Evolutionary conservation across 1,284 basidiomycete genomes (phyloP).

Genomic region (Earliella scabrosa): DNA sequence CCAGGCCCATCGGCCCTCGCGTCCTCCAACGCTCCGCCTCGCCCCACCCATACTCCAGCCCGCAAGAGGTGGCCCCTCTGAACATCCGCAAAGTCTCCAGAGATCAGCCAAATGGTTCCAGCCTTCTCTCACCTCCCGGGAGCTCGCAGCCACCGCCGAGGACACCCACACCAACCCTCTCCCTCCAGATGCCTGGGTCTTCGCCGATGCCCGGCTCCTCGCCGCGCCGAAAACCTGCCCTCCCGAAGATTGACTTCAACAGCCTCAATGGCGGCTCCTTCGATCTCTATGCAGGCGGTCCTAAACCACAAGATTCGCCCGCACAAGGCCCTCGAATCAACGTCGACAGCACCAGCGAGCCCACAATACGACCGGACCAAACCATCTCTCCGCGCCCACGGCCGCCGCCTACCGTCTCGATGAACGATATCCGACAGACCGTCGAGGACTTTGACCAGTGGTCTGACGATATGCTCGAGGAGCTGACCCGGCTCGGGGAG

Average conservation of each 20-base stretch:
- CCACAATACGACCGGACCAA: slow-evolving; percentile 55
- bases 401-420: slow-evolving; percentile 32
- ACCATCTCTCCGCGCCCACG: slow-evolving; percentile 34
- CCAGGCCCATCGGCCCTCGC: slow-evolving; percentile 65
- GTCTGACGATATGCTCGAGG: slow-evolving; percentile 75
- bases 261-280: slow-evolving; percentile 30
- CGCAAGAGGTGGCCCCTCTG: slow-evolving; percentile 44
- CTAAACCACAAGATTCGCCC: slow-evolving; percentile 28
- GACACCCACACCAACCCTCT: slow-evolving; percentile 28
- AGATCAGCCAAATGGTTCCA: slow-evolving; percentile 29
- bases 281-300: slow-evolving; percentile 33
- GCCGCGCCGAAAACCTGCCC: slow-evolving; percentile 30
- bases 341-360: slow-evolving; percentile 49
- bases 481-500: slow-evolving; percentile 83
- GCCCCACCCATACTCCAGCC: slow-evolving; percentile 41
- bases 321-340: slow-evolving; percentile 35
- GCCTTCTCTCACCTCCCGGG: slow-evolving; percentile 29
- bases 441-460: slow-evolving; percentile 49
- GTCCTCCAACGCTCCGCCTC: slow-evolving; percentile 51
- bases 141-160: slow-evolving; percentile 22
- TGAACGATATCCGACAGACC: slow-evolving; percentile 38
- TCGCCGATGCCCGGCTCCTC: slow-evolving; percentile 24
- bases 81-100: slow-evolving; percentile 44
- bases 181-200: too few relatives aligned
- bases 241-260: slow-evolving; percentile 36